Evolutionary conservation across 495 filamentous ascomycete genomes (phyloP), one percentile per base, ranked within the genome.

Genomic region (Lepraria neglecta): DNA sequence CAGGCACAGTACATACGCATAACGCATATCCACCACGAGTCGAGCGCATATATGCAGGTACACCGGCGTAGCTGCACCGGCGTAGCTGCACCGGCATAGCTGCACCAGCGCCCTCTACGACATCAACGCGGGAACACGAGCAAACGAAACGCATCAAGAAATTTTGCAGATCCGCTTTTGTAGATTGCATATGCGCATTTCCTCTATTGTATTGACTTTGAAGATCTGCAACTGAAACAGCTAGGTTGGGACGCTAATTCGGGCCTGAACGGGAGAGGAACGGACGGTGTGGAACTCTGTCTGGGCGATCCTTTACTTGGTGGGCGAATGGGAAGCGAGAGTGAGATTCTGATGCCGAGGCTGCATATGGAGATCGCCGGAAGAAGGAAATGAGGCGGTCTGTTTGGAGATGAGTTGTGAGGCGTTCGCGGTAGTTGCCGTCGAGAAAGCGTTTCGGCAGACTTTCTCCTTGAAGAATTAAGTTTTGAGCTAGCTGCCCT

Each of bases 91-190:
- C 24, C 24, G 24, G 24, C 24, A 2, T 24, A 24, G 27, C 27
- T 28, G n/a, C 24, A 28, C 48, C 14, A n/a, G n/a, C 31, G 51
- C 51, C 51, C 31, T 31, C 33, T 31, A 53, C 51, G 51, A 12
- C 51, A 53, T 53, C 51, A 54, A 54, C 31, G 31, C 51, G 35
- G 51, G 51, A 54, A 54, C 30, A 54, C 31, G 51, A 54, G 35
- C 11, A 35, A 54, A 53, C 3, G 9, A 4, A 31, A 33, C 30
- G 9, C 17, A 11, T 35, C 7, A 9, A 38, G 31, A 38, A 38
- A 9, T 11, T 35, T 38, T 10, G 17, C 33, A 3, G 31, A 1
- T 54, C 31, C n/a, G 35, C 30, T 21, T 21, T 38, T 10, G 2
- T 12, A 38, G 9, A 10, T 6, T 38, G 35, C 35, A 54, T 24